These are phyloP conservation scores for Botrytis squamosa DNA, from an alignment of 2,329 filamentous ascomycete species.

Conservation along the genomic window DNA sequence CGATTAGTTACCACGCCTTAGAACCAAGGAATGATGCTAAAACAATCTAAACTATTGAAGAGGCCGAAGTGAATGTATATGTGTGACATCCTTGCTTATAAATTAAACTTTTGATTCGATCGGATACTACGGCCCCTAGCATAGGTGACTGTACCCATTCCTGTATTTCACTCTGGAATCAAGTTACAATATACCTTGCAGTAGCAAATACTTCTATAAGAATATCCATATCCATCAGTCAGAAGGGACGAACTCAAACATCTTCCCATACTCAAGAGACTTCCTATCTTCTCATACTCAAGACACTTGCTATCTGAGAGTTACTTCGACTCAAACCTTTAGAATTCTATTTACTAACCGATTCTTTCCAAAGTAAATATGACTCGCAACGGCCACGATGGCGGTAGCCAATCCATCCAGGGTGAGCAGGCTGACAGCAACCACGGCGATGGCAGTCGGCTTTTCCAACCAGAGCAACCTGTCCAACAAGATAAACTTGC, in stretches of 20 bases:
- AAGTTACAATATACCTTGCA: neutral
- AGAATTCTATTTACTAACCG: neutral
- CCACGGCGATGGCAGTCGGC: neutral
- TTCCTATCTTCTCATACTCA: neutral
- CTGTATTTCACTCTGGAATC: neutral
- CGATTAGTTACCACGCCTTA: neutral
- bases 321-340: neutral
- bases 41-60: neutral
- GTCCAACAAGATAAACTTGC: neutral
- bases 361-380: neutral
- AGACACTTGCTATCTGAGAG: neutral
- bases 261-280: neutral
- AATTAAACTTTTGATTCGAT: neutral
- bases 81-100: neutral
- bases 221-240: neutral
- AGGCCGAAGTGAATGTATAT: neutral
- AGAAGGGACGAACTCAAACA: neutral
- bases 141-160: neutral
- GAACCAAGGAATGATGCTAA: neutral
- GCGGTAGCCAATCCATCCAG: neutral
- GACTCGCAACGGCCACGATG: neutral
- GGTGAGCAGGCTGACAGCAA: neutral
- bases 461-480: neutral
- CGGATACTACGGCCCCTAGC: too few species aligned
- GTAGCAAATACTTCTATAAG: neutral